A percentile compares a stretch with the other conserved stretches of the same genome.
phyloP scores from a whole-genome alignment of 108 stramenopile genomes.

The Skeletonema costatum region DNA sequence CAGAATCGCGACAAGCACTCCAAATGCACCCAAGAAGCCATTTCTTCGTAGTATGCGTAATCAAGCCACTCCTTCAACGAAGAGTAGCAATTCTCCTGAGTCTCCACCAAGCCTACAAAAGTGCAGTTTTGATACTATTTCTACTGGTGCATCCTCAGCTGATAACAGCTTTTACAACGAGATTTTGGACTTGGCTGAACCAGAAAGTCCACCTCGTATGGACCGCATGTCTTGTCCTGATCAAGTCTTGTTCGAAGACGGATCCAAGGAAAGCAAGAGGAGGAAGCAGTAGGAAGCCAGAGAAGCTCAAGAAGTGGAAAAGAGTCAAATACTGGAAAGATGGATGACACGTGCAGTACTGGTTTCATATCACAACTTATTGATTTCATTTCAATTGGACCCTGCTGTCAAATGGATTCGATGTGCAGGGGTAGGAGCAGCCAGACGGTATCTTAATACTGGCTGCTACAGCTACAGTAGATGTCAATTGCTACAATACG shows the following conservation, averaged over 20 bases:
- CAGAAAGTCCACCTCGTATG: not conserved
- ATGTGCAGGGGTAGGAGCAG: not conserved
- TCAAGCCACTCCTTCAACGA: not conserved
- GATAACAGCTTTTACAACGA: slow-evolving; percentile 1
- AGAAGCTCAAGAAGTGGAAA: not conserved
- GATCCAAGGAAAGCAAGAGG: not conserved
- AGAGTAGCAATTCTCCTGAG: not conserved
- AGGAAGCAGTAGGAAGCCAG: not conserved
- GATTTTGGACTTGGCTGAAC: not conserved
- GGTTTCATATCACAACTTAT: not conserved
- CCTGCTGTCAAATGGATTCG: not conserved
- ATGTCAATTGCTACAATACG: not conserved
- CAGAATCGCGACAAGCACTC: not conserved
- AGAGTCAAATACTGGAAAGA: not conserved
- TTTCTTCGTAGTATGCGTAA: not conserved
- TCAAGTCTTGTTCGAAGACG: not conserved
- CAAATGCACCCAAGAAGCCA: not conserved
- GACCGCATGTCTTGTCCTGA: not conserved
- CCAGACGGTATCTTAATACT: not conserved
- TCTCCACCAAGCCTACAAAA: not conserved
- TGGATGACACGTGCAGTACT: not conserved
- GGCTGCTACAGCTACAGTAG: no score
- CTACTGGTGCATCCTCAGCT: not conserved
- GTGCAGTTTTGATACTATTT: not conserved
- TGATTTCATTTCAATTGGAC: not conserved